Evolutionary conservation across 73 alveolate genomes (phyloP), one percentile per base, ranked within the genome.

Genomic region (Tetrahymena borealis): DNA sequence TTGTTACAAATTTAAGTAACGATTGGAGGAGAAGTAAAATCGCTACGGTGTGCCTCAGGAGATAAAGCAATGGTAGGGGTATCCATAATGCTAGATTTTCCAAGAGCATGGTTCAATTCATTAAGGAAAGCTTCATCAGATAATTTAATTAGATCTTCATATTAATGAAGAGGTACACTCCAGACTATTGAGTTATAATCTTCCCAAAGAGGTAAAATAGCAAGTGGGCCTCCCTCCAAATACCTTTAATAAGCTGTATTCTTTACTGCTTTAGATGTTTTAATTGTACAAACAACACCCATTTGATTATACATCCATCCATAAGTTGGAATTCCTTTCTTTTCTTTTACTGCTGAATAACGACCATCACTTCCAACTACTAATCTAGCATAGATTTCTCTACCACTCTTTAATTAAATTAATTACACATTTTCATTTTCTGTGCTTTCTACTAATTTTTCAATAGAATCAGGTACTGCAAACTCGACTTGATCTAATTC

Each of bases 311-410:
- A 97, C 36, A 97, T 78, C 40, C 95, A 94, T 12, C 97, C 96
- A 36, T 90, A 92, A 33, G 97, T 93, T 7, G 94, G 92, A 42
- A 97, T 96, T 24, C 94, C 95, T 90, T 92, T 91, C 18, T 90
- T 92, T 31, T 97, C 95, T 78, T 96, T 96, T 9, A 94, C 96
- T 32, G 92, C 90, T 24, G 97, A 94, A 90, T 97, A 90, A 79
- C 93, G 96, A 12, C 99, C 99, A 94, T 97, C 99, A 91, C 96
- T 95, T 1, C 99, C 99, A 4, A 97, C 95, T n/a, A 97, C 37
- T 93, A 97, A 79, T 78, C 93, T 93, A 11, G 98, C 94, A 20
- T 91, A 28, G 35, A 93, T 39, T 33, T 38, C 37, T 43, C 78
- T 92, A 9, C 98, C 98, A 42, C 94, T 94, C 39, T 96, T 96